Conservation (phyloP, 2,329 filamentous ascomycete genomes). For the Ampelomyces quisqualis region DNA sequence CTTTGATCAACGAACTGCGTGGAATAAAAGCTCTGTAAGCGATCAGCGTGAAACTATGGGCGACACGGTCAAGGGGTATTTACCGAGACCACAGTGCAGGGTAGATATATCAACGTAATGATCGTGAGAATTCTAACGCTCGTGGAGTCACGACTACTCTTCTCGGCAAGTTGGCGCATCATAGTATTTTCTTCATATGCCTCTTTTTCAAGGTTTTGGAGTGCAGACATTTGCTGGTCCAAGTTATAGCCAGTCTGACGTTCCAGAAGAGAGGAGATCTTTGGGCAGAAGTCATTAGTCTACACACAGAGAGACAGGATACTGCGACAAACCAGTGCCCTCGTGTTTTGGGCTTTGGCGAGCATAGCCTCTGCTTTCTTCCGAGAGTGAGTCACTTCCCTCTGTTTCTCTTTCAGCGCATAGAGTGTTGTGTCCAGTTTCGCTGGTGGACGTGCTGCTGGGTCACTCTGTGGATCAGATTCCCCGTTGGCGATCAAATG, state of each 20-base stretch:
- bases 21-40: slow-evolving; percentile 25
- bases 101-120: slow-evolving; percentile 28
- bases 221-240: slow-evolving; percentile 20
- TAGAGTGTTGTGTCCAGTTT: neutral
- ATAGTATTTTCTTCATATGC: slow-evolving; percentile 19
- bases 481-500: slow-evolving; percentile 4
- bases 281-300: neutral
- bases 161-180: slow-evolving; percentile 25
- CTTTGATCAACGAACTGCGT: slow-evolving; percentile 26
- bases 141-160: slow-evolving; percentile 22
- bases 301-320: neutral
- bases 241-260: slow-evolving; percentile 19
- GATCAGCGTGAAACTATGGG: no score
- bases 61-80: slow-evolving; percentile 2
- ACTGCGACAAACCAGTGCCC: neutral
- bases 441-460: slow-evolving; percentile 8
- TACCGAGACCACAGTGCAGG: slow-evolving; percentile 28
- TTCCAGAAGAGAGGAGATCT: slow-evolving; percentile 25
- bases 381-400: neutral
- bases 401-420: neutral
- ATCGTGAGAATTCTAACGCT: slow-evolving; percentile 27
- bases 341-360: neutral
- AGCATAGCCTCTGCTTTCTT: neutral
- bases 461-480: neutral
- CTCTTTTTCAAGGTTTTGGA: slow-evolving; percentile 20